Conservation (phyloP, 768 basidiomycete genomes). For the Dioszegia crocea region DNA sequence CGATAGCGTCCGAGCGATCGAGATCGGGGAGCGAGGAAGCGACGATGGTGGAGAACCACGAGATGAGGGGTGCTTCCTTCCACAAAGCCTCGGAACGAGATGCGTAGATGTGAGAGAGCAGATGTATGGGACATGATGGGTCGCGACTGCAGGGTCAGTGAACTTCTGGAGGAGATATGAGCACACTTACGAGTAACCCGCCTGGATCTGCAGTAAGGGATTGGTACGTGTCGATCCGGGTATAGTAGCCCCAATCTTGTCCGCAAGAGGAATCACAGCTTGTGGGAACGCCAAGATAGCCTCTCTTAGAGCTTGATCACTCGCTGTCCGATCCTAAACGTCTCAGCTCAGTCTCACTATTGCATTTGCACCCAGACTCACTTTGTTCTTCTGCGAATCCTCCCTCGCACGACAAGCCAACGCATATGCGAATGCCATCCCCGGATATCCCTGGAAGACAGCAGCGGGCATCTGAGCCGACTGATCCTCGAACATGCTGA, state of each 20-base stretch:
- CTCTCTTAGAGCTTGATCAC: slow-evolving; percentile 65
- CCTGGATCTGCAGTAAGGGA: slow-evolving; percentile 65
- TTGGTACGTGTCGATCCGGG: slow-evolving; percentile 60
- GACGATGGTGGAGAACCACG: slow-evolving; percentile 69
- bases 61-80: slow-evolving; percentile 64
- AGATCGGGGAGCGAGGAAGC: slow-evolving; percentile 51
- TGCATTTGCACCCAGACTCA: slow-evolving; percentile 41
- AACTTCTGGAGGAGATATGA: slow-evolving; percentile 1
- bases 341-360: not conserved
- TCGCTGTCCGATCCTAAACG: slow-evolving; percentile 57
- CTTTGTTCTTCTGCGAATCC: slow-evolving; percentile 51
- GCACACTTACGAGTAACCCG: slow-evolving; percentile 61
- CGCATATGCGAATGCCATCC: slow-evolving; percentile 50
- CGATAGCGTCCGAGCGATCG: slow-evolving; percentile 19
- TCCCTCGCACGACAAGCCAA: slow-evolving; percentile 62
- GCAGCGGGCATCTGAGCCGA: slow-evolving; percentile 50
- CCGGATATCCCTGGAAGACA: slow-evolving; percentile 66
- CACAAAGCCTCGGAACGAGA: slow-evolving; percentile 71
- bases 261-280: slow-evolving; percentile 73
- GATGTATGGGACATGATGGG: slow-evolving; percentile 58
- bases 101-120: slow-evolving; percentile 83
- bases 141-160: slow-evolving; percentile 22
- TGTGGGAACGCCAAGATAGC: slow-evolving; percentile 77
- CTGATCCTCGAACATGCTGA: slow-evolving; percentile 58
- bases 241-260: slow-evolving; percentile 72